A percentile compares a stretch with the other conserved stretches of the same genome.
These are phyloP conservation scores for Apiotrichum gamsii DNA, from an alignment of 1,284 basidiomycete species.

Conservation along the genomic window DNA sequence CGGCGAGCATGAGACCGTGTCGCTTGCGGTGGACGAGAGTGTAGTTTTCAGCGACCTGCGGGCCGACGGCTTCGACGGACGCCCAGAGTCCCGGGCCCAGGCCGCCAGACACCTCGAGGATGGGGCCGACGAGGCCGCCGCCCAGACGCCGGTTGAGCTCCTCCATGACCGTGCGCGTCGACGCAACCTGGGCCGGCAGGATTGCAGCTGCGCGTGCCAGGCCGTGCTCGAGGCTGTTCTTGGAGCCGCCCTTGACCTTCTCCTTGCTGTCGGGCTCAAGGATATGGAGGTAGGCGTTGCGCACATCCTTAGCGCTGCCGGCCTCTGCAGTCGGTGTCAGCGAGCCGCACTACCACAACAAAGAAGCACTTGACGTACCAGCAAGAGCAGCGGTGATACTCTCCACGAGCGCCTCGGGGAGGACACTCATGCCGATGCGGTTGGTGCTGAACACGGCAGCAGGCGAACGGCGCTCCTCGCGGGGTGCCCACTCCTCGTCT, in stretches of 20 bases:
- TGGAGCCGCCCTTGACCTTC: not conserved
- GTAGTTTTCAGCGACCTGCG: conserved; percentile 17
- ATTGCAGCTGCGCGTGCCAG: conserved; percentile 49
- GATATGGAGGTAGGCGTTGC: conserved; percentile 23
- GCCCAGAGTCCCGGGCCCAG: conserved; percentile 48
- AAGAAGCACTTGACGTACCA: conserved; percentile 24
- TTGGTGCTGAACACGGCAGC: conserved; percentile 72
- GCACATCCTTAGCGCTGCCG: conserved; percentile 22
- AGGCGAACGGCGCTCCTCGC: conserved; percentile 60
- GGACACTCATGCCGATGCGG: conserved; percentile 59
- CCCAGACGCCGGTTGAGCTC: conserved; percentile 44
- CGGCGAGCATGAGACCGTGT: conserved; percentile 37
- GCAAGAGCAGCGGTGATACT: conserved; percentile 39
- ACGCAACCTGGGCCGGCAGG: conserved; percentile 49
- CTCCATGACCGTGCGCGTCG: conserved; percentile 45
- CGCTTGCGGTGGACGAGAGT: conserved; percentile 34
- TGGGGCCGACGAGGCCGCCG: conserved; percentile 22
- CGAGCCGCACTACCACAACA: not conserved
- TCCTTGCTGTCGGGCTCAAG: conserved; percentile 13
- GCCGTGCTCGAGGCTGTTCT: conserved; percentile 19
- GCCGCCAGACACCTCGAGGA: conserved; percentile 47
- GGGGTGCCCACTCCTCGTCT: conserved; percentile 4
- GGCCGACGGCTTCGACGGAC: conserved; percentile 31
- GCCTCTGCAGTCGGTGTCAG: conserved; percentile 5
- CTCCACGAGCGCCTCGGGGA: conserved; percentile 59